phyloP scores from a whole-genome alignment of 305 asterid species.

The Fraxinus xanthoxyloides region DNA sequence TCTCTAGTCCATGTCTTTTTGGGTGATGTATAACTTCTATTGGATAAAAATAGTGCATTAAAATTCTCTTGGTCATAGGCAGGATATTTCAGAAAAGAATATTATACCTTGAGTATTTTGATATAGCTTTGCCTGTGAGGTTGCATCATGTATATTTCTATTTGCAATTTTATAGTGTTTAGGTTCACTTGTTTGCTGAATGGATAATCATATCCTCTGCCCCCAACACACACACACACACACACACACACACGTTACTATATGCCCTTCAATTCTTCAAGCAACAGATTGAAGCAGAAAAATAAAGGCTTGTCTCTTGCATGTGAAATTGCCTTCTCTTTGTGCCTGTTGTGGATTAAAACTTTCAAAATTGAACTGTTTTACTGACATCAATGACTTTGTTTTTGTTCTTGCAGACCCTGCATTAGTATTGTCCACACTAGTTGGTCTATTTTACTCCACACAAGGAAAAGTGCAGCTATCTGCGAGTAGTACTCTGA shows the following conservation, averaged over 20 bases:
- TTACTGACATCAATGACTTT: conserved; percentile 4
- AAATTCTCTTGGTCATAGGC: conserved; percentile 4
- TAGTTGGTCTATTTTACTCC: conserved; percentile 62
- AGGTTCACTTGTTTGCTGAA: neutral
- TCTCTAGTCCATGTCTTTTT: neutral
- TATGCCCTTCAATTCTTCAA: neutral
- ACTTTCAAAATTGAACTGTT: conserved; percentile 5
- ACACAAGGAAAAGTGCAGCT: conserved; percentile 40
- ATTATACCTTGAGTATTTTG: neutral
- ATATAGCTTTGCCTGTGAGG: neutral
- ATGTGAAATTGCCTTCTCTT: conserved; percentile 9
- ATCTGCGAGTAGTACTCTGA: conserved; percentile 45
- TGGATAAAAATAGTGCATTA: neutral
- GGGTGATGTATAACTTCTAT: neutral
- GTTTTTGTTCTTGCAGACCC: conserved; percentile 58
- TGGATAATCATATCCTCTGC: neutral
- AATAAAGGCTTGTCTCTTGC: conserved; percentile 1
- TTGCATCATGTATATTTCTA: neutral
- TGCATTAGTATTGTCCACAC: conserved; percentile 55
- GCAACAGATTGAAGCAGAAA: neutral
- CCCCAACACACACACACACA: neutral
- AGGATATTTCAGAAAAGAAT: neutral
- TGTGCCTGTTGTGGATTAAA: neutral
- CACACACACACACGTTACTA: neutral
- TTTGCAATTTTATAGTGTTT: neutral